Conservation (phyloP, 2,329 filamentous ascomycete genomes). For the Talaromyces rugulosus region DNA sequence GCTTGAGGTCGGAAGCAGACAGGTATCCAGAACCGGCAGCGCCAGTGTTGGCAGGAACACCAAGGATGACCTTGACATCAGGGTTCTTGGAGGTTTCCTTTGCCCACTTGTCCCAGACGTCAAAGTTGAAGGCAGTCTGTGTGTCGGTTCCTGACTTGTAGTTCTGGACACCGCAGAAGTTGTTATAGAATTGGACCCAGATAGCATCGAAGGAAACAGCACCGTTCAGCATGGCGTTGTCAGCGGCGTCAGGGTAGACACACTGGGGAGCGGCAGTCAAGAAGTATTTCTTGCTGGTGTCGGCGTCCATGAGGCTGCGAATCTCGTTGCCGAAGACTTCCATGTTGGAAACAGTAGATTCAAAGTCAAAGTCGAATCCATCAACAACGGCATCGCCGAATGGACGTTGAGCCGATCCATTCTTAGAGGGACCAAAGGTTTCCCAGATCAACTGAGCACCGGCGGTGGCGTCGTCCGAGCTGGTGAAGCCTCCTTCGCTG, state of each 20-base stretch:
- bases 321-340: slow-evolving; percentile 57
- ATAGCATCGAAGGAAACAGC: slow-evolving; percentile 57
- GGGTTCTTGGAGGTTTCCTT: slow-evolving; percentile 54
- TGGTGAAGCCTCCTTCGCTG: slow-evolving; percentile 62
- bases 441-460: slow-evolving; percentile 64
- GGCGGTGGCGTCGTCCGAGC: slow-evolving; percentile 46
- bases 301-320: slow-evolving; percentile 51
- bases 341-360: slow-evolving; percentile 58
- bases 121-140: slow-evolving; percentile 59
- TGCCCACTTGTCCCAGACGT: slow-evolving; percentile 64
- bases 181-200: slow-evolving; percentile 67
- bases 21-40: slow-evolving; percentile 56
- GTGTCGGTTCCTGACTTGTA: slow-evolving; percentile 43
- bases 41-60: slow-evolving; percentile 53
- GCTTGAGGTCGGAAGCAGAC: slow-evolving; percentile 41
- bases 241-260: slow-evolving; percentile 59
- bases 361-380: slow-evolving; percentile 75
- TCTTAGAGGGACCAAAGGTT: slow-evolving; percentile 60
- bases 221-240: slow-evolving; percentile 54
- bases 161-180: slow-evolving; percentile 57
- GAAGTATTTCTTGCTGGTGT: slow-evolving; percentile 51
- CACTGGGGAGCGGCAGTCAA: slow-evolving; percentile 67
- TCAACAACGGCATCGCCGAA: slow-evolving; percentile 64
- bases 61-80: slow-evolving; percentile 58
- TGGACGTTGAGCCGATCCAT: slow-evolving; percentile 53